phyloP scores from a whole-genome alignment of 306 rosid genomes.

The Castanea mollissima region DNA sequence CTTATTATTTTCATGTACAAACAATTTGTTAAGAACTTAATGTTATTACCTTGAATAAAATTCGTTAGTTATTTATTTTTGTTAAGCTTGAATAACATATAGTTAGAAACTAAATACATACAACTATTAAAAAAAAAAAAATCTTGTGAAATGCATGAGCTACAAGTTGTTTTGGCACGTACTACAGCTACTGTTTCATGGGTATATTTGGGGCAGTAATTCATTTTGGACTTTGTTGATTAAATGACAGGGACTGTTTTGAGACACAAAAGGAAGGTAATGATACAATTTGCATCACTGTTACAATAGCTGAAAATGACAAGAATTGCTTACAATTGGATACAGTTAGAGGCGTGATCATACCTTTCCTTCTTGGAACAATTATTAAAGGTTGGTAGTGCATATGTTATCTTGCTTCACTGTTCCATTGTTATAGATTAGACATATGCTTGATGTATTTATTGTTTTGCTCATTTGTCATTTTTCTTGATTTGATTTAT shows the following conservation, averaged over 20 bases:
- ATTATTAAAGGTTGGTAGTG: conserved; percentile 66
- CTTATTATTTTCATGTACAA: not conserved
- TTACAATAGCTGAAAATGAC: conserved; percentile 47
- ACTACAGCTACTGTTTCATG: not conserved
- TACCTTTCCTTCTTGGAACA: conserved; percentile 67
- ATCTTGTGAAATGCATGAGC: not conserved
- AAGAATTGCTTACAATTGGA: conserved; percentile 47
- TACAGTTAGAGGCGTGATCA: conserved; percentile 47
- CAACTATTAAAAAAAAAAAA: not conserved
- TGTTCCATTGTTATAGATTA: not conserved
- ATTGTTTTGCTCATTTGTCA: not conserved
- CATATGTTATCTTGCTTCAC: conserved; percentile 10
- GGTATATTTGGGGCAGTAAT: not conserved
- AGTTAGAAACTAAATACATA: not conserved
- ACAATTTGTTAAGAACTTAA: not conserved
- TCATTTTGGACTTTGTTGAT: conserved; percentile 39
- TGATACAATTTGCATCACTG: conserved; percentile 53
- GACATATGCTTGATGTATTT: not conserved
- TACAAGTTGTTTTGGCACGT: not conserved
- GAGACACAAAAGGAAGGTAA: conserved; percentile 26
- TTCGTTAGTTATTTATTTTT: not conserved
- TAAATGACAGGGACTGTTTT: conserved; percentile 58
- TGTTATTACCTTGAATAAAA: not conserved
- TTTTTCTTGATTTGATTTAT: conserved; percentile 3
- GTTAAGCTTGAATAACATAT: not conserved